Percentiles rank a stretch among this genome's conserved stretches.
Evolutionary conservation across 139 green algal species (phyloP).

Genomic region (Trebouxia sp.): DNA sequence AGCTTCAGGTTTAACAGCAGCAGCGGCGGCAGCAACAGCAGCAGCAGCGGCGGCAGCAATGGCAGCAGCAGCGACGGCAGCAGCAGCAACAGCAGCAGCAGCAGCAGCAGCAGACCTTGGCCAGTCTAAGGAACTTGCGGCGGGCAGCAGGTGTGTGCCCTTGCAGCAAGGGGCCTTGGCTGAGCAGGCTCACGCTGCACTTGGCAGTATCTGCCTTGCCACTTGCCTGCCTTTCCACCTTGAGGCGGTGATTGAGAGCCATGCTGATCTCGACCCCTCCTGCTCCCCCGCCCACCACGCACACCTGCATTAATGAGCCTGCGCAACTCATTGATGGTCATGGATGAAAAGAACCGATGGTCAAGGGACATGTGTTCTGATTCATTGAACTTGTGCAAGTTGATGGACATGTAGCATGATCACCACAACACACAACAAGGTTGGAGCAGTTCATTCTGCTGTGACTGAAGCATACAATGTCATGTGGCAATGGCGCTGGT

Average conservation of each 20-base stretch:
- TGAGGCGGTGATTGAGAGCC: slow-evolving; percentile 74
- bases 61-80: background rate
- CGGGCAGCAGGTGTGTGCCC: slow-evolving; percentile 44
- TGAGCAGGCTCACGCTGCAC: slow-evolving; percentile 47
- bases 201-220: background rate
- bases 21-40: too few relatives aligned
- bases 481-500: too few relatives aligned
- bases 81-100: background rate
- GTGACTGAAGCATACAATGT: too few relatives aligned
- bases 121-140: slow-evolving; percentile 34
- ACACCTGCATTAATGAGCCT: slow-evolving; percentile 47
- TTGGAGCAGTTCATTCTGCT: too few relatives aligned
- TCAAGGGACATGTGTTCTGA: background rate
- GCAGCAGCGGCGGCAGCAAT: background rate
- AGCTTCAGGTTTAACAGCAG: too few relatives aligned
- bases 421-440: too few relatives aligned
- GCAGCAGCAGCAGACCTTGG: background rate
- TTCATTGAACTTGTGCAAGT: background rate
- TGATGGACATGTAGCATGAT: too few relatives aligned
- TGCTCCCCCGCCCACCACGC: slow-evolving; percentile 89
- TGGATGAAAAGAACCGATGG: too few relatives aligned
- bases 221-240: slow-evolving; percentile 37
- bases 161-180: slow-evolving; percentile 41
- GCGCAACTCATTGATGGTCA: background rate
- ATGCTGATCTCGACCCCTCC: slow-evolving; percentile 90